A percentile compares a stretch with the other conserved stretches of the same genome.
Conservation (phyloP, 768 basidiomycete genomes). For the Termitomyces sp. region DNA sequence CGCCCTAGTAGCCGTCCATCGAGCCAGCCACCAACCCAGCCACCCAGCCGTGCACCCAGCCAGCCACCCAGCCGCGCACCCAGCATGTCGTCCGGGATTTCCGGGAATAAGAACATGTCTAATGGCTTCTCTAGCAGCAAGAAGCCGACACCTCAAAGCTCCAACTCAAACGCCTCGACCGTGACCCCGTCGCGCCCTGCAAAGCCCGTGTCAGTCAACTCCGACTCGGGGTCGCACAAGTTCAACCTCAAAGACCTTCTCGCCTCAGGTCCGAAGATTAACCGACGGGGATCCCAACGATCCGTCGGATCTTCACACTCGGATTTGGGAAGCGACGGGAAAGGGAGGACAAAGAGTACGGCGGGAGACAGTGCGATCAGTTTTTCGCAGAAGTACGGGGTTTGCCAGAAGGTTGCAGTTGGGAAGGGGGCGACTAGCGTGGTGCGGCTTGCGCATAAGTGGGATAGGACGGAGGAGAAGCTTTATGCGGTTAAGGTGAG, state of each 20-base stretch:
- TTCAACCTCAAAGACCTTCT: constrained; percentile 85
- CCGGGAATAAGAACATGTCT: constrained; percentile 26
- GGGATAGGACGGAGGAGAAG: constrained; percentile 96
- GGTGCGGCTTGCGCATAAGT: constrained; percentile 95
- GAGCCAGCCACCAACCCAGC: constrained; percentile 53
- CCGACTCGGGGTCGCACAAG: constrained; percentile 59
- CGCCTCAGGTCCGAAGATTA: constrained; percentile 66
- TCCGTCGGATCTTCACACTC: constrained; percentile 62
- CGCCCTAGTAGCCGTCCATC: constrained; percentile 45
- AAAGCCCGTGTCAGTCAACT: constrained; percentile 40
- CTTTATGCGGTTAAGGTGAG: constrained; percentile 95
- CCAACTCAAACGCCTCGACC: constrained; percentile 3
- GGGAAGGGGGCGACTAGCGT: constrained; percentile 99
- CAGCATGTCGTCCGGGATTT: constrained; percentile 38
- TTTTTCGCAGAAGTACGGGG: constrained; percentile 86
- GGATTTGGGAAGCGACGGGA: constrained; percentile 32
- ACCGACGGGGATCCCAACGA: constrained; percentile 60
- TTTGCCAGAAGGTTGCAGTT: constrained; percentile 95
- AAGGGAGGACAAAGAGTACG: constrained; percentile 27
- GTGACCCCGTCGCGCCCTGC: constrained; percentile 14
- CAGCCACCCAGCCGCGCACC: constrained; percentile 45
- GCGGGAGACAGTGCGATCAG: constrained; percentile 40
- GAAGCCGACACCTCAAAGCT: constrained; percentile 17
- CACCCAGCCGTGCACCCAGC: constrained; percentile 43
- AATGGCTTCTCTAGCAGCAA: constrained; percentile 13